phyloP scores from a whole-genome alignment of 1,284 basidiomycete species.

The Earliella scabrosa region DNA sequence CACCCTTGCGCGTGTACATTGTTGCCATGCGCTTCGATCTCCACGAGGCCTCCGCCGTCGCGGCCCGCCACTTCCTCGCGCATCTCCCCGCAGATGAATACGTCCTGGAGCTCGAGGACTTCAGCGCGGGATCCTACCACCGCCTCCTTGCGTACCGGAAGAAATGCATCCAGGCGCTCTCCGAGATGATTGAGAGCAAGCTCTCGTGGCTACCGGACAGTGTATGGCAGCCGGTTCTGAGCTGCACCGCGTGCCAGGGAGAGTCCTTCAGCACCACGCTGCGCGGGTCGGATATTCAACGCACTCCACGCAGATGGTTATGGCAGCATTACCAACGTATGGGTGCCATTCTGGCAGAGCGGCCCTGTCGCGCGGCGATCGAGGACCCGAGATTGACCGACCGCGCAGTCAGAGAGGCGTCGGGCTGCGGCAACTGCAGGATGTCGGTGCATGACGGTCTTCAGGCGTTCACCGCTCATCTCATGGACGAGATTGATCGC shows the following conservation, averaged over 20 bases:
- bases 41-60: not conserved
- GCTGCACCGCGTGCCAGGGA: not conserved
- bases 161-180: slow-evolving; percentile 1
- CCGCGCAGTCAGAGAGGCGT: not conserved
- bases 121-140: not conserved
- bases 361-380: not conserved
- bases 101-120: not conserved
- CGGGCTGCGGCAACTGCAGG: not conserved
- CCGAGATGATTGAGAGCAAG: slow-evolving; percentile 2
- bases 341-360: not conserved
- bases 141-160: not conserved
- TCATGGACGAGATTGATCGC: not conserved
- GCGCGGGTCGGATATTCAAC: not conserved
- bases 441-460: not conserved
- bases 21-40: slow-evolving; percentile 1
- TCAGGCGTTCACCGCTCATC: not conserved
- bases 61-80: slow-evolving; percentile 1
- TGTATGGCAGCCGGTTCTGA: not conserved
- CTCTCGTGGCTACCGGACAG: not conserved
- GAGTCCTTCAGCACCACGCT: not conserved
- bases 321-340: slow-evolving; percentile 6
- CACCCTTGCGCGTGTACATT: slow-evolving; percentile 1
- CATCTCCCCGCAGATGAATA: not conserved
- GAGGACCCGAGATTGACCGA: slow-evolving; percentile 1
- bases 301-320: not conserved